Base-by-base conservation (phyloP, 139 green algal genomes). In the Spirogloea muscicola region DNA sequence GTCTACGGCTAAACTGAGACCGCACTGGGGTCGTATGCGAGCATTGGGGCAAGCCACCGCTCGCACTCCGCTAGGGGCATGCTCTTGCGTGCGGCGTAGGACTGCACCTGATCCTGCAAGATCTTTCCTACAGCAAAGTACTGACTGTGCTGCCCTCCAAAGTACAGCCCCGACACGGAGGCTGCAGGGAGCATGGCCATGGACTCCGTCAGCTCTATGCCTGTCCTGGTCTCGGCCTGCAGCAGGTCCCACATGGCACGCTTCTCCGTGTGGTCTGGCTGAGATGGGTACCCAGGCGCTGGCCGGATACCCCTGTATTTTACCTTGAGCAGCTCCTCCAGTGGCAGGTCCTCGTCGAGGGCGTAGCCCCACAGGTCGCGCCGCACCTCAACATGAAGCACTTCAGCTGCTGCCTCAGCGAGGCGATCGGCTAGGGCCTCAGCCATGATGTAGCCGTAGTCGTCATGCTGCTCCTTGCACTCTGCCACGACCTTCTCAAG, bases 41-140 rank as follows among this genome's bases (percentile, higher is more conserved):
- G 88, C 83, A 91, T 95, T 39, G 89, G 85, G 4, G 78, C 37
- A 3, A 99, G 86, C 93, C 94, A 98, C 25, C 86, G 86, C 80
- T 98, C 88, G 4, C 78, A 84, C 39, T 91, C 90, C 43, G 88
- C 83, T 21, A 91, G 21, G 9, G 89, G 70, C 87, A 95, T 93
- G 52, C 88, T 88, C 88, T 98, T 98, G 39, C 94, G 84, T 18
- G 77, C 62, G 0, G 94, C 91, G 60, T 99, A 99, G 67, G 95
- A 88, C 0, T 81, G 36, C 39, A 96, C 90, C 73, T 96, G 91
- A 74, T 98, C 94, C 43, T 88, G 31, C 0, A 87, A 93, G 84
- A 99, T 96, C 88, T 98, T 97, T 70, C 94, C 94, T 41, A 98
- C 94, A 0, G 93, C 92, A 85, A 99, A 99, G 89, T 99, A 99